A percentile compares a stretch with the other conserved stretches of the same genome.
Conservation (phyloP, 2,329 filamentous ascomycete genomes). For the Berkeleyomyces basicola region DNA sequence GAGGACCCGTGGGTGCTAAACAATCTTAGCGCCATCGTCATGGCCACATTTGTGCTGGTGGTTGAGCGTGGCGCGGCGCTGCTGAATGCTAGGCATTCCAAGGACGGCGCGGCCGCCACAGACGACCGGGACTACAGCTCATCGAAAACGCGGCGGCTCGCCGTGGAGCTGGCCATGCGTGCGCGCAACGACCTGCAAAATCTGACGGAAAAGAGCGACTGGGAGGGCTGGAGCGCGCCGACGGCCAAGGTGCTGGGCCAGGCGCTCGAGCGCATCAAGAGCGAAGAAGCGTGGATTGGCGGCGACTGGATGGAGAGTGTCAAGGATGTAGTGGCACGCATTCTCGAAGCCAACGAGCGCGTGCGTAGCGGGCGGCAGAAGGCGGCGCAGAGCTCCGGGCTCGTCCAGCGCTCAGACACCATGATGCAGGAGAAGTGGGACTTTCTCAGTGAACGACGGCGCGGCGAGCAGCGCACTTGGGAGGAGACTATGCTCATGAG, state of each 20-base stretch:
- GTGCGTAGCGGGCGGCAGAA: conserved; percentile 22
- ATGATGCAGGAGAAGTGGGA: conserved; percentile 66
- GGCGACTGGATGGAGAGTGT: conserved; percentile 48
- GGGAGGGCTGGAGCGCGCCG: conserved; percentile 33
- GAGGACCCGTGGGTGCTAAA: conserved; percentile 32
- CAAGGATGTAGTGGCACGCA: conserved; percentile 30
- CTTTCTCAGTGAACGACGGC: conserved; percentile 47
- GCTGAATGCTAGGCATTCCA: conserved; percentile 21
- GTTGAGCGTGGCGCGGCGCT: conserved; percentile 26
- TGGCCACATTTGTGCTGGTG: conserved; percentile 39
- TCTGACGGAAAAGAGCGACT: conserved; percentile 30
- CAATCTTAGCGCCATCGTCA: conserved; percentile 38
- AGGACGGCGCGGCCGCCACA: conserved; percentile 24
- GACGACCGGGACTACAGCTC: conserved; percentile 18
- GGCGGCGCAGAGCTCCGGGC: conserved; percentile 19
- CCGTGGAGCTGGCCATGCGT: conserved; percentile 26
- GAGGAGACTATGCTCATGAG: conserved; percentile 27
- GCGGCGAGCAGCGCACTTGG: conserved; percentile 47
- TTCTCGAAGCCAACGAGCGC: conserved; percentile 16
- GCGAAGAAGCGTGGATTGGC: conserved; percentile 33
- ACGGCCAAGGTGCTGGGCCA: conserved; percentile 38
- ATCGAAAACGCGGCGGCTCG: conserved; percentile 24
- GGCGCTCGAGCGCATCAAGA: conserved; percentile 23
- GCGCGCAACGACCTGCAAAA: conserved; percentile 27
- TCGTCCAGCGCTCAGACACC: conserved; percentile 38